phyloP scores from a whole-genome alignment of 805 yeast species.

The Candida succiphila region DNA sequence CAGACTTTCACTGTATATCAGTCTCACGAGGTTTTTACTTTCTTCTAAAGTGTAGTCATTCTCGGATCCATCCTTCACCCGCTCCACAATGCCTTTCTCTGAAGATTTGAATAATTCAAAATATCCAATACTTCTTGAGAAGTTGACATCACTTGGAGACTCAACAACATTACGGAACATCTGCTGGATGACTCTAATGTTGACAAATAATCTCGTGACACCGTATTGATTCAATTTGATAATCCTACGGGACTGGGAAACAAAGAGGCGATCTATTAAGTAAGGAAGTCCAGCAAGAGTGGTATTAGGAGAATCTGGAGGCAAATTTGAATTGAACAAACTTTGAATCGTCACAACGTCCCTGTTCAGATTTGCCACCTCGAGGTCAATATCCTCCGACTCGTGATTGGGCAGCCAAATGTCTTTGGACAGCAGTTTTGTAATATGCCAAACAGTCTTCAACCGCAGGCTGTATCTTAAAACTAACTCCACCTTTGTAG shows the following conservation, averaged over 20 bases:
- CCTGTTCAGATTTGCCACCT: constrained; percentile 39
- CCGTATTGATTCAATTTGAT: constrained; percentile 47
- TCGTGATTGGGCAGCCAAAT: constrained; percentile 42
- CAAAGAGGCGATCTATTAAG: constrained; percentile 40
- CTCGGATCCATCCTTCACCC: constrained; percentile 9
- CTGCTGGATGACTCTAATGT: constrained; percentile 60
- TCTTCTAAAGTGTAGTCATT: constrained; percentile 30
- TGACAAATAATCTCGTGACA: constrained; percentile 45
- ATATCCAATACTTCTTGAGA: constrained; percentile 41
- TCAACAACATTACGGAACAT: constrained; percentile 49
- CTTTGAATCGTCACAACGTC: constrained; percentile 37
- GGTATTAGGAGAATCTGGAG: constrained; percentile 16
- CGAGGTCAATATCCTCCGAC: constrained; percentile 51
- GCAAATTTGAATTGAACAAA: constrained; percentile 23
- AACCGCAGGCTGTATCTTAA: constrained; percentile 49
- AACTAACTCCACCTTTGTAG: constrained; percentile 30
- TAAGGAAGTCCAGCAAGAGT: constrained; percentile 39
- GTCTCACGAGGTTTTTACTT: constrained; percentile 38
- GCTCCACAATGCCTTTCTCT: constrained; percentile 36
- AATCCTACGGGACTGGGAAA: constrained; percentile 42
- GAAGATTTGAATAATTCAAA: constrained; percentile 44
- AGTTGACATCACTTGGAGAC: constrained; percentile 43
- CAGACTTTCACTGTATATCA: constrained; percentile 35
- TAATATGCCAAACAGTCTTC: constrained; percentile 41
- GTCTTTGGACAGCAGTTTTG: constrained; percentile 35